A percentile compares a stretch with the other conserved stretches of the same genome.
Conservation (phyloP, 495 filamentous ascomycete species). For the Penicillium pulvis region DNA sequence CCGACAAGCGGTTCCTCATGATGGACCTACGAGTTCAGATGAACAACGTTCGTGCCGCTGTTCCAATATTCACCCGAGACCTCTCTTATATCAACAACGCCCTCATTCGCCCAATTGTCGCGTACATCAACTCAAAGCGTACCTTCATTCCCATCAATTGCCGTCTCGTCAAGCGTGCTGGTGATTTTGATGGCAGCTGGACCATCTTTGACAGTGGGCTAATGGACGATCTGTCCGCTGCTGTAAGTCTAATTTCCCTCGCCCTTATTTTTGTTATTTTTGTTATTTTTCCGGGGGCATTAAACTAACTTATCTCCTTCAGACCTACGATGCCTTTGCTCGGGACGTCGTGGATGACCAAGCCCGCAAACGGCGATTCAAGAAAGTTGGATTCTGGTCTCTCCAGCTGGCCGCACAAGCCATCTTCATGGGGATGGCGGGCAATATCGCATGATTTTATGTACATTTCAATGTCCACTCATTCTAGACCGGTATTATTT, state of each 20-base stretch:
- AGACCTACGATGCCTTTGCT: constrained; percentile 90
- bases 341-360: constrained; percentile 84
- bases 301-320: constrained; percentile 18
- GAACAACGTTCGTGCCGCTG: constrained; percentile 86
- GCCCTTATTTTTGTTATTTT: neutral
- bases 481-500: constrained; percentile 1
- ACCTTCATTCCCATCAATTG: constrained; percentile 95
- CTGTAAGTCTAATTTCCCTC: constrained; percentile 49
- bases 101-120: constrained; percentile 94
- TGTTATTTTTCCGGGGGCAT: neutral
- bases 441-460: constrained; percentile 66
- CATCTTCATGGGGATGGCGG: constrained; percentile 93
- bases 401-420: constrained; percentile 88
- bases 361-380: constrained; percentile 80
- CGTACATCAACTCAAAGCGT: constrained; percentile 91
- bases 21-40: constrained; percentile 90
- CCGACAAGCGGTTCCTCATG: constrained; percentile 72
- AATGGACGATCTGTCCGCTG: constrained; percentile 93
- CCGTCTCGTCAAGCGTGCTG: constrained; percentile 81
- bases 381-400: constrained; percentile 96
- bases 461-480: constrained; percentile 24
- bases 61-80: constrained; percentile 87
- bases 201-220: constrained; percentile 90
- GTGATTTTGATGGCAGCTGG: constrained; percentile 96
- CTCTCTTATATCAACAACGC: constrained; percentile 96